Base-by-base conservation (phyloP, 148 eudicot species). In the Vaccinium vitisidaea region DNA sequence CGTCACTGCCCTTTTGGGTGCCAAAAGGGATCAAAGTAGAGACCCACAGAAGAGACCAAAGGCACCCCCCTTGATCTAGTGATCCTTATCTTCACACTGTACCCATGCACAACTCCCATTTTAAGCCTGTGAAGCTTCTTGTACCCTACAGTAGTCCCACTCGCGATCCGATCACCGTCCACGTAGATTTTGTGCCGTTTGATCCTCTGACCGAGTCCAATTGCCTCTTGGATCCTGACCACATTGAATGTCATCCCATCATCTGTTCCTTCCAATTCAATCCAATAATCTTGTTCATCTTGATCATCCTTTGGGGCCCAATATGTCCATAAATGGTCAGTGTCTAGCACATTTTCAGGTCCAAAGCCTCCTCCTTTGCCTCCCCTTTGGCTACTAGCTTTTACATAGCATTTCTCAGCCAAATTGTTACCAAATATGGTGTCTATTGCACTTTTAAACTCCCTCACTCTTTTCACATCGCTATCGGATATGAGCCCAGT, bases 161-260 rank as follows among this genome's bases (percentile, higher is more conserved):
- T 88, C 8, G 83, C 90, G 76, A 92, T 87, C 75, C 14, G 49
- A 39, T 76, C 84, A 12, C 94, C 98, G 50, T 96, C 98, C 2
- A 88, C 88, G n/a, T 92, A 94, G 25, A 96, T 85, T 80, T 93
- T 91, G 27, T 96, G 95, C 61, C 79, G 80, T 85, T 85, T 67
- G 69, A 96, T 89, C 89, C 99, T 87, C 79, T 96, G 99, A 13
- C 99, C 99, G 0, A 96, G 90, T 27, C 99, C 99, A 12, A 96
- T 92, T 0, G 99, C 97, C 76, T 96, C 99, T 81, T 94, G 98
- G 58, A 96, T 91, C 91, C 90, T 92, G 50, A 96, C 73, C 88
- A 96, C 98, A 39, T 94, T 96, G 84, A 96, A 96, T 63, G 82
- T 89, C 77, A 89, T 15, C 75, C 65, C 86, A 77, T 77, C 84